Percentiles rank a stretch among this genome's conserved stretches.
Evolutionary conservation across 768 basidiomycete genomes (phyloP).

Genomic region (Hypsizygus marmoreus): DNA sequence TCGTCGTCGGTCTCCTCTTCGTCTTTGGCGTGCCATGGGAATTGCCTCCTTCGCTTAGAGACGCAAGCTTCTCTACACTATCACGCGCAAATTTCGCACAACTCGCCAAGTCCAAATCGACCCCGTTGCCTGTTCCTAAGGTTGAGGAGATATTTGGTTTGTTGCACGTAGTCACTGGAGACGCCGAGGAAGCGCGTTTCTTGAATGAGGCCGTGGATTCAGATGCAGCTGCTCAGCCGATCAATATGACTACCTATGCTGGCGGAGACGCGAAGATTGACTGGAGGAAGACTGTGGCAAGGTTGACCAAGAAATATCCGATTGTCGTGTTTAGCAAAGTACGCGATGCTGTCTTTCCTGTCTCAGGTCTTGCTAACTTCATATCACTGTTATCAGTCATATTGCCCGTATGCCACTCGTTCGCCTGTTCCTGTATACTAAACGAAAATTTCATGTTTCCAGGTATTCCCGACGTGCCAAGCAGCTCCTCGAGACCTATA

Average conservation of each 20-base stretch:
- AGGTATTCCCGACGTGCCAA: constrained; percentile 67
- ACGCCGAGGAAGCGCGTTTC: constrained; percentile 38
- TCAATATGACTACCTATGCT: constrained; percentile 58
- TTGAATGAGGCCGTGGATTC: constrained; percentile 41
- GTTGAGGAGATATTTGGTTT: constrained; percentile 72
- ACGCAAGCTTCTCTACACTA: constrained; percentile 30
- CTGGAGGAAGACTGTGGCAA: constrained; percentile 44
- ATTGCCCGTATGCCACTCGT: constrained; percentile 60
- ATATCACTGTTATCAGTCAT: constrained; percentile 44
- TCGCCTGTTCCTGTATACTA: not conserved
- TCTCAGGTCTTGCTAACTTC: not conserved
- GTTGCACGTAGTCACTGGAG: constrained; percentile 62
- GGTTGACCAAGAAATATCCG: constrained; percentile 54
- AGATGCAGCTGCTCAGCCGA: constrained; percentile 45
- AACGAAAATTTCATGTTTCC: constrained; percentile 9
- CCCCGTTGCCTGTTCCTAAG: constrained; percentile 18
- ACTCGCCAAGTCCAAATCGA: constrained; percentile 32
- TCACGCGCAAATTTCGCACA: constrained; percentile 43
- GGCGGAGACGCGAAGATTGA: constrained; percentile 42
- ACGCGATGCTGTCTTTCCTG: constrained; percentile 12
- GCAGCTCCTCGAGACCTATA: constrained; percentile 58
- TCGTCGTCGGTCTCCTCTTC: constrained; percentile 39
- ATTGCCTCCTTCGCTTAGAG: constrained; percentile 36
- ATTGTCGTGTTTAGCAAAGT: constrained; percentile 86
- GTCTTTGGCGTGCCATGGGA: constrained; percentile 48